Evolutionary conservation across 2,329 filamentous ascomycete genomes (phyloP).

Genomic region (Alternaria tenuissima): DNA sequence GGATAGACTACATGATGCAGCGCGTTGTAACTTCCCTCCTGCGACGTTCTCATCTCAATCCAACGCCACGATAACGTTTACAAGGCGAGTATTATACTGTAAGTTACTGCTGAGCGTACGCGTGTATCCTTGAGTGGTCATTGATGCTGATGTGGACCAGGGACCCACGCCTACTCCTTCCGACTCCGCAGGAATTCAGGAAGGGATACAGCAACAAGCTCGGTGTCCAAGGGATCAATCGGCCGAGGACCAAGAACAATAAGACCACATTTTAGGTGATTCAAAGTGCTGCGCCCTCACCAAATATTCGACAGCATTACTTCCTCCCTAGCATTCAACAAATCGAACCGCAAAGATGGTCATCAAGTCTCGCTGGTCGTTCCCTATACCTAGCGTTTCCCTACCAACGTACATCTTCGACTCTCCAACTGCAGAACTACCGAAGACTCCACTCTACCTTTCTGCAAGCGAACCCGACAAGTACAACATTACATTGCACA

Average conservation of each 20-base stretch:
- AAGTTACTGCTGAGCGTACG: neutral
- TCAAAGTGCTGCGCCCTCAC: neutral
- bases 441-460: slow-evolving; percentile 61
- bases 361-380: slow-evolving; percentile 60
- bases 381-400: slow-evolving; percentile 57
- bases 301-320: neutral
- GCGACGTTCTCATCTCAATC: neutral
- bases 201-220: neutral
- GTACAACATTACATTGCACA: slow-evolving; percentile 69
- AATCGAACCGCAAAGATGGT: slow-evolving; percentile 53
- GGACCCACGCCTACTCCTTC: neutral
- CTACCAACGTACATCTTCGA: slow-evolving; percentile 60
- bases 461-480: slow-evolving; percentile 73
- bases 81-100: neutral
- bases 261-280: neutral
- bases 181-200: neutral
- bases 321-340: neutral
- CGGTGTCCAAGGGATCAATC: neutral
- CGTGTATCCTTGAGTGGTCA: neutral
- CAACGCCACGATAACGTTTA: neutral
- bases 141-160: neutral
- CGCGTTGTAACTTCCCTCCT: neutral
- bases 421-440: slow-evolving; percentile 58
- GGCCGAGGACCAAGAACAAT: neutral
- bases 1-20: neutral